Conservation (phyloP, 2,329 filamentous ascomycete genomes). For the Talaromyces albobiverticillius region DNA sequence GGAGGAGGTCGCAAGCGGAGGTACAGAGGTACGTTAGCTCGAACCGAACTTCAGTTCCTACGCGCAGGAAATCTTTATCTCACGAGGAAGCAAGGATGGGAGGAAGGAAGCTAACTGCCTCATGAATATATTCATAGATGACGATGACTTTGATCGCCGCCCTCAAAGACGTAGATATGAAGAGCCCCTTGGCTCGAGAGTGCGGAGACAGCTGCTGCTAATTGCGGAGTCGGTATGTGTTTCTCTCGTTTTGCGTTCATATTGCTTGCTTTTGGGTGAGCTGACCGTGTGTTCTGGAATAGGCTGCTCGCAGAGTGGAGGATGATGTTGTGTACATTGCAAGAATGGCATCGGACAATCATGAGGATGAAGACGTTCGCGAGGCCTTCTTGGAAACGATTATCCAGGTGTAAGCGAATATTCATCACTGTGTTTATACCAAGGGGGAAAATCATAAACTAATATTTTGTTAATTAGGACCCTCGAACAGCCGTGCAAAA, state of each 20-base stretch:
- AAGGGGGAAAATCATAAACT: neutral
- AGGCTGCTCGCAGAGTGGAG: conserved; percentile 70
- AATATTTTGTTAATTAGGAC: conserved; percentile 43
- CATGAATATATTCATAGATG: conserved; percentile 47
- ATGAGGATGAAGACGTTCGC: conserved; percentile 77
- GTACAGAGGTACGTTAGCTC: conserved; percentile 66
- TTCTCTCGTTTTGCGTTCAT: conserved; percentile 5
- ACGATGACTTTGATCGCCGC: conserved; percentile 72
- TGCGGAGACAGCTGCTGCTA: conserved; percentile 74
- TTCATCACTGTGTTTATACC: too few species aligned
- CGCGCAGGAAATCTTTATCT: neutral
- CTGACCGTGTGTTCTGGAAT: conserved; percentile 5
- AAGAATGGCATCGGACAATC: conserved; percentile 74
- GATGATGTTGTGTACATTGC: conserved; percentile 75
- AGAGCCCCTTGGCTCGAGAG: conserved; percentile 65
- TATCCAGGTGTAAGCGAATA: conserved; percentile 62
- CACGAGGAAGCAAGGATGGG: neutral
- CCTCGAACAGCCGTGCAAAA: conserved; percentile 92
- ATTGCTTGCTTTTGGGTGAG: neutral
- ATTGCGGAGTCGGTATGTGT: conserved; percentile 69
- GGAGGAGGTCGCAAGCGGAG: conserved; percentile 66
- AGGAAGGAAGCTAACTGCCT: neutral
- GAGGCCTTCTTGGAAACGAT: conserved; percentile 69
- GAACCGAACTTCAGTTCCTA: too few species aligned
- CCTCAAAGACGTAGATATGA: conserved; percentile 72